Evolutionary conservation across 2,329 filamentous ascomycete genomes (phyloP), one percentile per base, ranked within the genome.

Genomic region (Colletotrichum viniferum): DNA sequence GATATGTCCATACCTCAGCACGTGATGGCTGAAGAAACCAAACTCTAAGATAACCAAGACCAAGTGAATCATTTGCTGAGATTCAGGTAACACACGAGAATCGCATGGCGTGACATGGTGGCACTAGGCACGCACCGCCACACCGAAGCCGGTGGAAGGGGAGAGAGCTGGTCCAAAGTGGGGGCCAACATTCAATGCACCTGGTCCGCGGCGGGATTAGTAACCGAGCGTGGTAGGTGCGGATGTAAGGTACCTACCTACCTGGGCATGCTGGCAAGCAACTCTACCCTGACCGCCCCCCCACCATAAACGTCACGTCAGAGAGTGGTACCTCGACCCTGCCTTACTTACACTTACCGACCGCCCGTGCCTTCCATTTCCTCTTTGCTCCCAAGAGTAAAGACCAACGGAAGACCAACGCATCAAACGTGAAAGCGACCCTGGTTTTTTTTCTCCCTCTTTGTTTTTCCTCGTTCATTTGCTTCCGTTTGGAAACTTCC

Each of bases 61-160:
- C 7, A 52, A 21, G n/a, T 52, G 43, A 52, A 52, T 21, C 12
- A 21, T 4, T 52, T 21, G n/a, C 43, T 21, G n/a, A 52, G 43
- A 13, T 52, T 21, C n/a, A 21, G 43, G 10, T 21, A 21, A 52
- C 30, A 61, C 30, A 21, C 12, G 18, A 9, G 18, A 62, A 62
- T 62, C 30, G 30, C 58, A 21, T 32, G 30, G 10, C 32, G 58
- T 62, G 58, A 34, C 58, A 24, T 21, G 18, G 32, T 61, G 56
- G 58, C 28, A 36, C n/a, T 62, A 21, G 9, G 28, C 38, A 70
- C 21, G 70, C 73, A 69, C 69, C 48, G 73, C 69, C 73, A 76
- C 69, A 76, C 69, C 64, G 73, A 76, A 76, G 58, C 69, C 18
- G 58, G 69, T 76, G 48, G 73, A 76, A 76, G 58, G 63, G 10